These are phyloP conservation scores for Colletotrichum orbiculare DNA, from an alignment of 2,329 filamentous ascomycete species.

Conservation along the genomic window DNA sequence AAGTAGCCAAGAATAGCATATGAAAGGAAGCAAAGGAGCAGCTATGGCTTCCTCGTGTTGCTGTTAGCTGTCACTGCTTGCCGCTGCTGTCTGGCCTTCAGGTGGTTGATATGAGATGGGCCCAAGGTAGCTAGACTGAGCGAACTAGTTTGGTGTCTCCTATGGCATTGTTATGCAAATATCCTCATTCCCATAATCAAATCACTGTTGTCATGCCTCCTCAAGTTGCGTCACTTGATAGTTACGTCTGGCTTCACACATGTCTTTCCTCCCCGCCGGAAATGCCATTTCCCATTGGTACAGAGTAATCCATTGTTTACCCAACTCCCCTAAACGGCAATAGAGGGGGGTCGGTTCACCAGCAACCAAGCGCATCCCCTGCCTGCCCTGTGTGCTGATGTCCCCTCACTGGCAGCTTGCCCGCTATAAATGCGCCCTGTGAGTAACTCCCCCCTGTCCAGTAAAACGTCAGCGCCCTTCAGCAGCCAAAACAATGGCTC, in stretches of 20 bases:
- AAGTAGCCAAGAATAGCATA: too few species aligned
- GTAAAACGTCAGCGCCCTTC: slow-evolving; percentile 24
- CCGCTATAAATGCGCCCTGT: background rate
- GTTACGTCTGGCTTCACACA: too few species aligned
- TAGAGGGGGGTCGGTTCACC: slow-evolving; percentile 32
- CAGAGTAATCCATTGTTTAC: slow-evolving; percentile 16
- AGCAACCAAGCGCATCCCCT: slow-evolving; percentile 24
- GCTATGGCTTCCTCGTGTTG: background rate
- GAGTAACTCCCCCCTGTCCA: slow-evolving; percentile 11
- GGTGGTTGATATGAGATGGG: too few species aligned
- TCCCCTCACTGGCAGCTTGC: slow-evolving; percentile 13
- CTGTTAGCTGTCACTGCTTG: background rate
- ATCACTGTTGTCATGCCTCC: background rate
- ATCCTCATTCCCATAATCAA: too few species aligned
- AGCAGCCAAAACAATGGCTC: slow-evolving; percentile 11
- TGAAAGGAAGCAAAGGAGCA: too few species aligned
- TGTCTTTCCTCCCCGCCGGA: background rate
- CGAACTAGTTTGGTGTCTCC: too few species aligned
- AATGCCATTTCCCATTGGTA: background rate
- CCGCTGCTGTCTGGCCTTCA: too few species aligned
- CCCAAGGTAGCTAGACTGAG: too few species aligned
- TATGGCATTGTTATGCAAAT: too few species aligned
- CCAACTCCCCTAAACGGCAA: background rate
- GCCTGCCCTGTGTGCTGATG: slow-evolving; percentile 9
- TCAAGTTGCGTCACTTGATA: background rate